Evolutionary conservation across 345 rosid species (phyloP), one percentile per base, ranked within the genome.

Genomic region (Stellera chamaejasme): DNA sequence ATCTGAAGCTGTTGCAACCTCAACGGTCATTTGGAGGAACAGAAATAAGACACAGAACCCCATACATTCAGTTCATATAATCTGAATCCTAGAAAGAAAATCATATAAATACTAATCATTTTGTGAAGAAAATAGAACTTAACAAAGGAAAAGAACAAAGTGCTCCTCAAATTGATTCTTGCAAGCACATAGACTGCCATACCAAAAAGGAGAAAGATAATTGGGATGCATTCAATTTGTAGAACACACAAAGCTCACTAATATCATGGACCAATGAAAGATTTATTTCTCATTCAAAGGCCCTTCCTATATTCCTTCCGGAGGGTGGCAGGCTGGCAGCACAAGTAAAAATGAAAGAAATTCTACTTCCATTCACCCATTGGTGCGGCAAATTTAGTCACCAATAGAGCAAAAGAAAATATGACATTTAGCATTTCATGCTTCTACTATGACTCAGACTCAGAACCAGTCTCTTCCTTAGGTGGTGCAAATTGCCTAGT

Each of bases 401-500:
- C 45, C 15, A 26, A 54, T 27, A 11, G 11, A 28, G 43, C 13
- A 32, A 46, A 27, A 1, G 9, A 58, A 58, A 13, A 58, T 5
- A 32, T 11, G 13, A 28, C 3, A 28, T 28, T 28, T 6, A 28
- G 3, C 36, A 28, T 28, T 28, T 6, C 6, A 6, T 6, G 1
- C 36, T 6, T 6, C 36, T 28, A 39, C 72, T 66, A 80, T 54
- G 63, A 59, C 25, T 85, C 87, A 26, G 78, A 32, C 14, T 82
- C 81, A 16, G 82, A 71, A 61, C 43, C 43, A 62, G 74, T 89
- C 65, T 84, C 97, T 62, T 87, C 90, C 65, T 84, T 86, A 36
- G 90, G 86, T 25, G 91, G 87, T 36, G 99, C 97, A 59, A 75
- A 78, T 66, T 87, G 88, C 71, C 47, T 79, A 56, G 70, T 69